phyloP scores from a whole-genome alignment of 768 basidiomycete genomes.

The Mycena sanguinolenta region DNA sequence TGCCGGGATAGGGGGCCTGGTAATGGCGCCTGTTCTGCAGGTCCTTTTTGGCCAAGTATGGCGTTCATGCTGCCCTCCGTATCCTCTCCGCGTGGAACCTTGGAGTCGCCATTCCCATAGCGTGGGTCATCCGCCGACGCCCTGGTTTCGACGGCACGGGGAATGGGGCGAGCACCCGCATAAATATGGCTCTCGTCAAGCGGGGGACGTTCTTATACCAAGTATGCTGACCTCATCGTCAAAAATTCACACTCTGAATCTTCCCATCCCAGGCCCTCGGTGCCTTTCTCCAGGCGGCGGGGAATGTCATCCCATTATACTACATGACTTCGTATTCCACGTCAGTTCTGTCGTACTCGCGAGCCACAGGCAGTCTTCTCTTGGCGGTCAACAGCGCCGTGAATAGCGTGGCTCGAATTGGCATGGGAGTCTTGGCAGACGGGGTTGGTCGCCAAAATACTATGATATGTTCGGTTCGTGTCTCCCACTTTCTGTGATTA shows the following conservation, averaged over 20 bases:
- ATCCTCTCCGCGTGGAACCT: constrained; percentile 59
- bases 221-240: constrained; percentile 36
- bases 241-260: neutral
- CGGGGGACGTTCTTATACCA: constrained; percentile 58
- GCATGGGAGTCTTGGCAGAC: constrained; percentile 58
- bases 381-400: constrained; percentile 58
- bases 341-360: constrained; percentile 53
- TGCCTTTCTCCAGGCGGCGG: constrained; percentile 58
- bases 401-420: constrained; percentile 56
- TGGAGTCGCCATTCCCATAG: constrained; percentile 51
- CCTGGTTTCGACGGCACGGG: constrained; percentile 33
- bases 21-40: constrained; percentile 56
- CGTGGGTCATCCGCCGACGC: constrained; percentile 49
- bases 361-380: constrained; percentile 52
- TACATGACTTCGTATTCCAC: constrained; percentile 58
- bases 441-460: constrained; percentile 60
- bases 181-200: constrained; percentile 53
- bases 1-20: constrained; percentile 58
- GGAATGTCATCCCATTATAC: constrained; percentile 59
- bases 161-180: constrained; percentile 41
- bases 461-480: constrained; percentile 52
- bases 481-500: neutral
- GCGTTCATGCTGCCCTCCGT: constrained; percentile 52
- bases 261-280: constrained; percentile 47
- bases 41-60: constrained; percentile 50